Conservation (phyloP, 306 rosid genomes). For the Cicer bijugum region DNA sequence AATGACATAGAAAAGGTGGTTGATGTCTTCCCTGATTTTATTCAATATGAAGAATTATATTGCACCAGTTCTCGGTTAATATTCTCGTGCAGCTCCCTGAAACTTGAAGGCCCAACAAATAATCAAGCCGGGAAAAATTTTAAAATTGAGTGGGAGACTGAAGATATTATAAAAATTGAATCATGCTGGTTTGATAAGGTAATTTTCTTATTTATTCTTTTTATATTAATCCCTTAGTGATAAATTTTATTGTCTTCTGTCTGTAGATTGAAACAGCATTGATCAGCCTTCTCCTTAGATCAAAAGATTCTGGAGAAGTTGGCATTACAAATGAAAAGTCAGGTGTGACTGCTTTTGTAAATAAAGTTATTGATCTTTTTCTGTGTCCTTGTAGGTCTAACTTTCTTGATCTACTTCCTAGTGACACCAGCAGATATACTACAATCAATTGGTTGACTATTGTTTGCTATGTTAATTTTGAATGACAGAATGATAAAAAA, state of each 20-base stretch:
- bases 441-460: constrained; percentile 35
- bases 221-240: constrained; percentile 28
- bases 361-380: constrained; percentile 10
- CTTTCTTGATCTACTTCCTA: constrained; percentile 31
- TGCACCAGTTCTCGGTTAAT: constrained; percentile 50
- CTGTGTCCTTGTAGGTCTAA: neutral
- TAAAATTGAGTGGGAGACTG: constrained; percentile 56
- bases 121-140: constrained; percentile 49
- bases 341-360: constrained; percentile 55
- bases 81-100: constrained; percentile 58
- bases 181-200: constrained; percentile 62
- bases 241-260: constrained; percentile 36
- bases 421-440: constrained; percentile 1
- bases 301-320: constrained; percentile 51
- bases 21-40: constrained; percentile 56
- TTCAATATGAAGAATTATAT: constrained; percentile 52
- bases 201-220: constrained; percentile 30
- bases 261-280: constrained; percentile 69
- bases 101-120: constrained; percentile 52
- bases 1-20: constrained; percentile 49
- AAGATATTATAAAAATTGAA: constrained; percentile 56
- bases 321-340: constrained; percentile 53
- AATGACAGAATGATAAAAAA: constrained; percentile 17
- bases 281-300: constrained; percentile 50
- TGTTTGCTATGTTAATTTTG: constrained; percentile 27